Percentiles rank a stretch among this genome's conserved stretches.
These are phyloP conservation scores for Gossypium schwendimanii DNA, from an alignment of 441 rosid species.

Conservation along the genomic window DNA sequence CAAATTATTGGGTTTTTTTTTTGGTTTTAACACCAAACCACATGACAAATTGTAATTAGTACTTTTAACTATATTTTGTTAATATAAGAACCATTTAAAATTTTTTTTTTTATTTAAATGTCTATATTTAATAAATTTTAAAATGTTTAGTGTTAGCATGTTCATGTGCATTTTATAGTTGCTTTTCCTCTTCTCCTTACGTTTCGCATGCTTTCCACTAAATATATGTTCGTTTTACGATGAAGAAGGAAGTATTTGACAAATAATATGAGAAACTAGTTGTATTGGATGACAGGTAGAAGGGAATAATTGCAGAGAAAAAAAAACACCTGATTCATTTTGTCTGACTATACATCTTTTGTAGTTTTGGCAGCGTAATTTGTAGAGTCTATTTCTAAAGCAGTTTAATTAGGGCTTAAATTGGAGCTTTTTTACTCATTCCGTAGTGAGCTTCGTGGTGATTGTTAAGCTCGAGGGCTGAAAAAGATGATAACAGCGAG, in stretches of 20 bases:
- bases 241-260: background rate
- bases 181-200: no score
- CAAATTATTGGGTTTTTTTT: background rate
- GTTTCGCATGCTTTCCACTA: no score
- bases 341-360: background rate
- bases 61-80: conserved; percentile 5
- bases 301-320: background rate
- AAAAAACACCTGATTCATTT: background rate
- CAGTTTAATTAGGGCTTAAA: background rate
- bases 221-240: background rate
- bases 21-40: background rate
- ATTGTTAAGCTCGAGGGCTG: background rate
- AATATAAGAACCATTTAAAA: conserved; percentile 6
- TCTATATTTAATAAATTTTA: no score
- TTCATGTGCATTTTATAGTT: background rate
- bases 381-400: background rate
- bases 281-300: background rate
- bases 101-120: background rate
- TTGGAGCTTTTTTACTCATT: background rate
- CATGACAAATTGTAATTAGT: conserved; percentile 29
- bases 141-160: background rate
- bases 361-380: no score
- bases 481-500: no score
- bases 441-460: background rate
- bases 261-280: background rate